These are phyloP conservation scores for Tulasnella calospora DNA, from an alignment of 768 basidiomycete genomes.

Conservation along the genomic window DNA sequence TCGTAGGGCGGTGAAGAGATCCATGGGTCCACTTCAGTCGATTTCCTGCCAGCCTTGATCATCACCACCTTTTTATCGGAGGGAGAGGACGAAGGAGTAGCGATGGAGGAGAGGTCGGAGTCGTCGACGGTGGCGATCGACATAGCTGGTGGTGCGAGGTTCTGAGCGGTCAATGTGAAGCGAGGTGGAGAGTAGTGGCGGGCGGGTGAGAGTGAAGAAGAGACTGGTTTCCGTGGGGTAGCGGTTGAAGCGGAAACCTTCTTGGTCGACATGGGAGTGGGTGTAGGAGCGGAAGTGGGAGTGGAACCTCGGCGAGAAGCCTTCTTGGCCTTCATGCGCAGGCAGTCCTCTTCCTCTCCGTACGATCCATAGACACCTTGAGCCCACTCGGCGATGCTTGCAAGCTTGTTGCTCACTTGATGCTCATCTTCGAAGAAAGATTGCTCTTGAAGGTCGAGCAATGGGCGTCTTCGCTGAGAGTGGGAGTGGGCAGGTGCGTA, in stretches of 20 bases:
- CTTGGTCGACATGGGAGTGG: background rate
- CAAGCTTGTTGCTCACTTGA: constrained; percentile 13
- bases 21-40: constrained; percentile 7
- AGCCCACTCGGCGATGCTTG: constrained; percentile 22
- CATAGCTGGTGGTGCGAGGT: constrained; percentile 22
- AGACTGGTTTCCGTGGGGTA: background rate
- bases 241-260: background rate
- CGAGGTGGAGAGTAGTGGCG: background rate
- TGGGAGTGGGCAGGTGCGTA: background rate
- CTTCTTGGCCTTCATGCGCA: constrained; percentile 1
- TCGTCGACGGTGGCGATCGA: constrained; percentile 23
- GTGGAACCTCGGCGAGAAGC: constrained; percentile 6
- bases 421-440: constrained; percentile 8
- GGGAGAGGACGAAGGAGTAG: constrained; percentile 19
- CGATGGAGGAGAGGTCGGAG: constrained; percentile 20
- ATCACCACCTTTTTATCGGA: constrained; percentile 14
- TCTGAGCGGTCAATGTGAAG: constrained; percentile 11
- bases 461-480: background rate
- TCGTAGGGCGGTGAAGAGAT: constrained; percentile 23
- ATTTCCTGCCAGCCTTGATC: background rate
- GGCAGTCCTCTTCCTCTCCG: background rate
- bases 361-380: constrained; percentile 19
- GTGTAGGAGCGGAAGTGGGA: background rate
- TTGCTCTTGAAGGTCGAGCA: constrained; percentile 17
- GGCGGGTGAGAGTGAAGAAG: background rate